Conservation (phyloP, 345 rosid species). For the Lepidium sativum region DNA sequence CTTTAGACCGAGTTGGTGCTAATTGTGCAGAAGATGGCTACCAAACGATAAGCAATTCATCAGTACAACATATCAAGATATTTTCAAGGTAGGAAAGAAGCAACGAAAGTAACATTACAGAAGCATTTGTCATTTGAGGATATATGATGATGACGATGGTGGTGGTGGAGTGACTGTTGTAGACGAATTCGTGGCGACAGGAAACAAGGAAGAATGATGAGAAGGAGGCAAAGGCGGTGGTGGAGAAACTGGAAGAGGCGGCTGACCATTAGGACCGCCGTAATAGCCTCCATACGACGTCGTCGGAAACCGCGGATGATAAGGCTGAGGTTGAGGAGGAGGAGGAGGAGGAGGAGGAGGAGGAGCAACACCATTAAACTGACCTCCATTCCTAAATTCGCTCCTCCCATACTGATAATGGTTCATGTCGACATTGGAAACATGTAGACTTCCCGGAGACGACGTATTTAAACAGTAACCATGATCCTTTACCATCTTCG, state of each 20-base stretch:
- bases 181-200: constrained; percentile 32
- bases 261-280: constrained; percentile 26
- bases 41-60: constrained; percentile 24
- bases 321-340: too few relatives aligned
- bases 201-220: constrained; percentile 47
- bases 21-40: constrained; percentile 30
- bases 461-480: constrained; percentile 33
- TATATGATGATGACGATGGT: constrained; percentile 12
- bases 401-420: constrained; percentile 16
- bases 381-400: constrained; percentile 13
- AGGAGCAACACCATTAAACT: constrained; percentile 16
- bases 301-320: constrained; percentile 3
- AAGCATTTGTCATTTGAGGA: constrained; percentile 24
- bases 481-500: constrained; percentile 78
- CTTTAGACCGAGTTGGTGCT: constrained; percentile 35
- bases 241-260: constrained; percentile 57
- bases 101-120: constrained; percentile 1
- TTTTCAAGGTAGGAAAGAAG: background rate
- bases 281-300: constrained; percentile 19
- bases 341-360: too few relatives aligned
- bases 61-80: constrained; percentile 19
- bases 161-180: background rate
- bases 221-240: constrained; percentile 58
- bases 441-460: constrained; percentile 20
- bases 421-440: constrained; percentile 14